Evolutionary conservation across 257 asterid genomes (phyloP).

Genomic region (Marsdenia floribunda): DNA sequence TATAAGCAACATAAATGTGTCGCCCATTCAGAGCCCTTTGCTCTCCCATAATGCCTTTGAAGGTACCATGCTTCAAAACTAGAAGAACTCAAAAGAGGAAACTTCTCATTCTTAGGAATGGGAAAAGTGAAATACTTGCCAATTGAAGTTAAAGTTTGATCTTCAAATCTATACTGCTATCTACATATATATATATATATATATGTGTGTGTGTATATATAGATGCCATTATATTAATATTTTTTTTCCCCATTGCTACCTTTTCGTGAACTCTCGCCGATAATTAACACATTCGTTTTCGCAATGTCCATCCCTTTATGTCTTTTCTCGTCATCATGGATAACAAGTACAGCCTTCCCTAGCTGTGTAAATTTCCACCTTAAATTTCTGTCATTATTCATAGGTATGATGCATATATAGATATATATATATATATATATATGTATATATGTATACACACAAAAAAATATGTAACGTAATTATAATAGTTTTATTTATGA

Average conservation of each 20-base stretch:
- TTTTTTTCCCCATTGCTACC: not conserved
- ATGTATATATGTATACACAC: too few relatives aligned
- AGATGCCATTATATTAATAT: not conserved
- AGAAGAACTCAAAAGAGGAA: conserved; percentile 1
- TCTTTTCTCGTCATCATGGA: conserved; percentile 1
- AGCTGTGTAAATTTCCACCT: not conserved
- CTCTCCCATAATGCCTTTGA: too few relatives aligned
- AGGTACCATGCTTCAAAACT: not conserved
- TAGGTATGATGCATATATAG: not conserved
- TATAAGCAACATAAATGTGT: too few relatives aligned
- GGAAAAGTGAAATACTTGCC: conserved; percentile 1
- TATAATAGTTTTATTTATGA: too few relatives aligned
- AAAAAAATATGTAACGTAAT: too few relatives aligned
- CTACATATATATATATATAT: not conserved
- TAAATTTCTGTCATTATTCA: not conserved
- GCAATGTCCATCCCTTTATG: conserved; percentile 1
- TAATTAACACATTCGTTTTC: not conserved
- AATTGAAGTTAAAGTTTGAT: not conserved
- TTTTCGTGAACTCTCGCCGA: not conserved
- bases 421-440: too few relatives aligned
- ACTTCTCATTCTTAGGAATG: not conserved
- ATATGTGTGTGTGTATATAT: too few relatives aligned
- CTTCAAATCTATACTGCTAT: not conserved
- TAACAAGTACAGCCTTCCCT: not conserved
- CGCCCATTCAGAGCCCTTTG: too few relatives aligned